Percentiles rank a stretch among this genome's conserved stretches.
Conservation (phyloP, 306 rosid genomes). For the Dryas octopetala region DNA sequence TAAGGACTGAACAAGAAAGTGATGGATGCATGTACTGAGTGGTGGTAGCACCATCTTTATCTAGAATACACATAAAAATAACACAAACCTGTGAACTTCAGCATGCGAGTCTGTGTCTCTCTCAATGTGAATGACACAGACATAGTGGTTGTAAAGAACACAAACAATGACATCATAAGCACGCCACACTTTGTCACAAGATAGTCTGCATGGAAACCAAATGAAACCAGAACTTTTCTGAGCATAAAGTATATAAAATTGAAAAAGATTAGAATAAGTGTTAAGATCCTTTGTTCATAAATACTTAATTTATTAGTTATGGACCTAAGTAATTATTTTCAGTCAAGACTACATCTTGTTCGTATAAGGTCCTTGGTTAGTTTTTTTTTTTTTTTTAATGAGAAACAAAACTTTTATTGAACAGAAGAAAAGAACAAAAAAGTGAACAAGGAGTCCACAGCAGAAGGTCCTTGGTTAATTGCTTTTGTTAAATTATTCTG, state of each 20-base stretch:
- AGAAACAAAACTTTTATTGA: too few relatives aligned
- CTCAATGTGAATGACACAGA: constrained; percentile 96
- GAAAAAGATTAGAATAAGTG: neutral
- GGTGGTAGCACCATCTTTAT: neutral
- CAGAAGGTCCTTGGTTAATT: too few relatives aligned
- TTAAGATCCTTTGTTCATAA: neutral
- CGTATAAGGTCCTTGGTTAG: neutral
- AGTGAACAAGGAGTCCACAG: too few relatives aligned
- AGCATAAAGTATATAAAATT: neutral
- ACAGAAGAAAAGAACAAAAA: too few relatives aligned
- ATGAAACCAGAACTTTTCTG: constrained; percentile 3
- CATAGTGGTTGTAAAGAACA: constrained; percentile 98
- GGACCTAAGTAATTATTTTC: neutral
- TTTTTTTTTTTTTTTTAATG: neutral
- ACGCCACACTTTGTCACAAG: constrained; percentile 97
- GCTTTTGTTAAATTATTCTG: too few relatives aligned
- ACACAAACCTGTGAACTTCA: constrained; percentile 87
- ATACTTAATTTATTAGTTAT: neutral
- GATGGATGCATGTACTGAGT: neutral
- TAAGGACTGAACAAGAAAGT: neutral
- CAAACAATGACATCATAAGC: constrained; percentile 98
- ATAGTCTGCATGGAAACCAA: constrained; percentile 67
- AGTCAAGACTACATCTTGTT: neutral
- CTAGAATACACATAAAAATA: constrained; percentile 9
- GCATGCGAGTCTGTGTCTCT: constrained; percentile 99